Base-by-base conservation (phyloP, 495 filamentous ascomycete genomes). In the Mytilinidion resinicola region DNA sequence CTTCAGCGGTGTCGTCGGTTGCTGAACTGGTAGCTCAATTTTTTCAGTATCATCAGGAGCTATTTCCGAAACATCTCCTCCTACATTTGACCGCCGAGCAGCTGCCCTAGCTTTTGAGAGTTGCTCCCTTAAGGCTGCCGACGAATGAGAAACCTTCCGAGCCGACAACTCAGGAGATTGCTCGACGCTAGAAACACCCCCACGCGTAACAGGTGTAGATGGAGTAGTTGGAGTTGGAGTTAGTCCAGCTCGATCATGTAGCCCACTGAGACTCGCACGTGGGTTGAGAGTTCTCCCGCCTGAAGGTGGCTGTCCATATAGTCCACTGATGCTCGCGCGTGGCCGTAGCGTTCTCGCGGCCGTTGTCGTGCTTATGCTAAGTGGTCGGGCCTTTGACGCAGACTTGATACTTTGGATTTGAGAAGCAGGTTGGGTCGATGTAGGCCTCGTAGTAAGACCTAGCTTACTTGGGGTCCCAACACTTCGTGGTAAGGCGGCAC, bases 61-160 rank as follows among this genome's bases (percentile, higher is more conserved):
- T 30, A 30, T 30, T 30, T 30, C 25, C 2, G 25, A 6, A 6
- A 30, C 25, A 30, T 30, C 25, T 6, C 25, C 25, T 30, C 25
- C 25, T 3, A 30, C 6, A 6, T 30, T 30, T 30, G 25, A 30
- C 3, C 25, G 25, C 50, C 85, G 82, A 51, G 83, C 82, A 38
- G 91, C 90, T 10, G 91, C 92, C 69, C 91, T 96, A 8, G 93
- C 93, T 69, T 90, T 93, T 43, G 91, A 90, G 66, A 98, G 96
- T 55, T 88, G 89, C 49, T 96, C 91, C 15, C 93, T 80, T 44
- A 98, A 70, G 1, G 91, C 86, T 36, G 80, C 79, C 1, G 93
- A 96, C 0, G 90, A 88, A 63, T 30, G 21, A 20, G 46, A 49
- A 10, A 25, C 19, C 33, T 25, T 49, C 6, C 46, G 30, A 73